Evolutionary conservation across 2,329 filamentous ascomycete genomes (phyloP), one percentile per base, ranked within the genome.

Genomic region (Clonostachys chloroleuca): DNA sequence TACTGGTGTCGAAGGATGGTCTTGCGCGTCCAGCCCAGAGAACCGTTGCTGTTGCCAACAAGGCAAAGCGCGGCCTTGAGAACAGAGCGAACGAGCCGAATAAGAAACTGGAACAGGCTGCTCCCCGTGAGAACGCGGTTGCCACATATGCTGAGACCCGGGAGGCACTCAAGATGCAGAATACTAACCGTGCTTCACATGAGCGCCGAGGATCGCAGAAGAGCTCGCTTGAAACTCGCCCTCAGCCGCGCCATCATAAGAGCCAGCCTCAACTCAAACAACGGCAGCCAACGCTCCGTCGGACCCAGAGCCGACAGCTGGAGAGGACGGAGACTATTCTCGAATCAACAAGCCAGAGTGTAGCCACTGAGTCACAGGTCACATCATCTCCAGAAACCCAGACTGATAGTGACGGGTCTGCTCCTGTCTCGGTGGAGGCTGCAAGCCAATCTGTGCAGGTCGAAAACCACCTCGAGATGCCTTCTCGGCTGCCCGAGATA

Each of bases 221-320:
- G 24, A 10, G 8, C 24, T 30, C 24, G 9, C 24, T 30, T 10
- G 24, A 30, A 30, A 30, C 17, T 39, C 36, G 17, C 36, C 36
- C 14, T 18, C 14, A 68, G 46, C 67, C 69, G 49, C 74, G 76
- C 34, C 76, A 80, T 44, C 64, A 74, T 63, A 77, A 73, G 59
- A 80, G 75, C 56, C 77, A 80, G 59, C 77, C 77, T 12, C 69
- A 73, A 47, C 66, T 80, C 44, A 75, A 74, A 52, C 67, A 72
- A 47, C 66, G 64, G 44, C 70, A 61, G 30, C 54, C 66, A 17
- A 60, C 57, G 39, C 59, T 74, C 34, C 65, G 71, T 44, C 64
- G 67, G 43, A 74, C 70, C 2, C 71, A 76, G 51, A 74, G 72
- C 64, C 45, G 49, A 8, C 16, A 46, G 16, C 34, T 49, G 9